Conservation (phyloP, 352 stramenopile species). For the Globisporangium megalacanthum region DNA sequence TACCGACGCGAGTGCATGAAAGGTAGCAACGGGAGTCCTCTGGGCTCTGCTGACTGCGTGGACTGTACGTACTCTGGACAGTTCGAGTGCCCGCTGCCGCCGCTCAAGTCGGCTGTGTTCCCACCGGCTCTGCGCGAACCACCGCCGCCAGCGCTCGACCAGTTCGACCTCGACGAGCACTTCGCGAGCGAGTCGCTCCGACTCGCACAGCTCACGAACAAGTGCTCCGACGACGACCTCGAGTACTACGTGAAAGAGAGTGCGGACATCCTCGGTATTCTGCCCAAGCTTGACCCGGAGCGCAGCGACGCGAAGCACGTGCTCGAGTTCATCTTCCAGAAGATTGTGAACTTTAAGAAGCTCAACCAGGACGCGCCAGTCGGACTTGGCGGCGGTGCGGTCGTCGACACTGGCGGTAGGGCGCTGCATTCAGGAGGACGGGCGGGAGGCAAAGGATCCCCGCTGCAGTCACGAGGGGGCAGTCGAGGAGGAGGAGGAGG, state of each 20-base stretch:
- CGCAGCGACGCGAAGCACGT: slow-evolving; percentile 85
- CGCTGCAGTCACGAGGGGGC: slow-evolving; percentile 5
- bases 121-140: slow-evolving; percentile 88
- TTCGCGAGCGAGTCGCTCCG: slow-evolving; percentile 91
- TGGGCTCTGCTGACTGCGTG: not conserved
- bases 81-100: slow-evolving; percentile 93
- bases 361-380: slow-evolving; percentile 66
- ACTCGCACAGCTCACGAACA: slow-evolving; percentile 94
- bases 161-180: slow-evolving; percentile 97
- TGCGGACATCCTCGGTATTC: slow-evolving; percentile 89
- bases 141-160: slow-evolving; percentile 89
- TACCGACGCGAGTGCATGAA: too few relatives aligned
- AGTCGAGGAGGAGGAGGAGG: slow-evolving; percentile 2
- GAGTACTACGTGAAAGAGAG: slow-evolving; percentile 94
- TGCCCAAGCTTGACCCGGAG: slow-evolving; percentile 67
- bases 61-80: slow-evolving; percentile 12
- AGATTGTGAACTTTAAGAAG: slow-evolving; percentile 94
- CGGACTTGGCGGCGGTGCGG: not conserved
- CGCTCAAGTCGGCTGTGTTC: slow-evolving; percentile 92
- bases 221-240: slow-evolving; percentile 92
- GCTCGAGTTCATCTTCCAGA: slow-evolving; percentile 90
- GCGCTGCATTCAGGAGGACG: slow-evolving; percentile 11
- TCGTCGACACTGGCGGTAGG: slow-evolving; percentile 13
- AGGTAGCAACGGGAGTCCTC: not conserved
- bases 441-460: slow-evolving; percentile 21